These are phyloP conservation scores for Nymphaea thermarum DNA, from an alignment of 164 flowering plant species.

Conservation along the genomic window DNA sequence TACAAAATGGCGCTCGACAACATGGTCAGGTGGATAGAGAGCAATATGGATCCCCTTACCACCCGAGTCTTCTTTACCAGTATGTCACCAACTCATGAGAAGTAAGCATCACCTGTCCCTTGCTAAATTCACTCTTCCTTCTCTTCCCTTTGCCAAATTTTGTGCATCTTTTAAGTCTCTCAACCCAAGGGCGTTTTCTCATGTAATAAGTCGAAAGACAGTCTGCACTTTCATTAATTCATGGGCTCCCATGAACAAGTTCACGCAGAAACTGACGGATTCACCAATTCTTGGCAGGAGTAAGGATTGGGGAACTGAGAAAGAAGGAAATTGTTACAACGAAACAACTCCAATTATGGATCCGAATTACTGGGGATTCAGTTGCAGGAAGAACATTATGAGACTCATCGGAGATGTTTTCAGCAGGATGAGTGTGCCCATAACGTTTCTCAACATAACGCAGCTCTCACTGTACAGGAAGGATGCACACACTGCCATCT, in stretches of 20 bases:
- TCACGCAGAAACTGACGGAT: neutral
- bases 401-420: slow-evolving; percentile 21
- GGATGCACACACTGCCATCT: slow-evolving; percentile 67
- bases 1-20: slow-evolving; percentile 60
- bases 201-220: too few species aligned
- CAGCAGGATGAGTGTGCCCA: slow-evolving; percentile 26
- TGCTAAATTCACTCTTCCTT: too few species aligned
- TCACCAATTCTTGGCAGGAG: slow-evolving; percentile 23
- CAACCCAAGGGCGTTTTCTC: neutral
- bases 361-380: slow-evolving; percentile 34
- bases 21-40: slow-evolving; percentile 62
- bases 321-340: slow-evolving; percentile 35
- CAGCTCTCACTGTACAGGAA: slow-evolving; percentile 70
- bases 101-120: slow-evolving; percentile 16
- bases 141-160: too few species aligned
- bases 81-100: slow-evolving; percentile 70
- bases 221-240: neutral
- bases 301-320: slow-evolving; percentile 38
- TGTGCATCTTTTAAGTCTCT: neutral
- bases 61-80: slow-evolving; percentile 62
- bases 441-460: slow-evolving; percentile 54
- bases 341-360: slow-evolving; percentile 34
- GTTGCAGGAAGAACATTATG: slow-evolving; percentile 37
- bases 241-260: neutral
- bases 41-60: slow-evolving; percentile 41